Evolutionary conservation across 331 rosid genomes (phyloP), one percentile per base, ranked within the genome.

Genomic region (Telfairia occidentalis): DNA sequence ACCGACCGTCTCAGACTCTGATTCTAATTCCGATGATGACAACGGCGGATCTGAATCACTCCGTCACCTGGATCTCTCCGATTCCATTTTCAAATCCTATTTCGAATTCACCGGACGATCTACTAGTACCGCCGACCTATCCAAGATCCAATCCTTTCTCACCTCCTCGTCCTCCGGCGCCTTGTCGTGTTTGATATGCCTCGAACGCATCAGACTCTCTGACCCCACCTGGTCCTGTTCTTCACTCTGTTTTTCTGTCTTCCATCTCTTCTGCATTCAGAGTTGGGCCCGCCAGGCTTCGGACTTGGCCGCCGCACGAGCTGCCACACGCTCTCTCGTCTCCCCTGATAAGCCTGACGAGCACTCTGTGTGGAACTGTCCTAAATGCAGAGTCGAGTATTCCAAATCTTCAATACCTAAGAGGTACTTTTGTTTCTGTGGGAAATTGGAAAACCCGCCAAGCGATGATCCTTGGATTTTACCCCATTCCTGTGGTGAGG

Each of bases 151-250:
- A 58, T 85, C 97, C 5, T 94, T 94, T 84, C 96, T 94, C 45
- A 86, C 89, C 0, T 84, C 97, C 50, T 91, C 98, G 45, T 91
- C 98, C 80, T 85, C 97, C 82, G 98, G 98, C 69, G 98, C 98
- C 0, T 86, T 91, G 1, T 91, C 97, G 0, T 94, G 98, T 78
- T 73, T 94, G 77, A 94, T 94, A 16, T 94, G 98, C 84, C 96
- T 94, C 53, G 98, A 94, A 45, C 97, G 97, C 53, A 91, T 94
- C 86, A 83, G 85, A 37, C 92, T 77, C 73, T 73, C 87, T 48
- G 92, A 94, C 7, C 96, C 96, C 35, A 89, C 97, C 1, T 94
- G 98, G 98, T 91, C 98, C 54, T 94, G 98, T 83, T 50, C 81
- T 75, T 87, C 97, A 29, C 88, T 94, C 76, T 94, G 97, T 87